Evolutionary conservation across 345 rosid species (phyloP), one percentile per base, ranked within the genome.

Genomic region (Rhizophora mangle): DNA sequence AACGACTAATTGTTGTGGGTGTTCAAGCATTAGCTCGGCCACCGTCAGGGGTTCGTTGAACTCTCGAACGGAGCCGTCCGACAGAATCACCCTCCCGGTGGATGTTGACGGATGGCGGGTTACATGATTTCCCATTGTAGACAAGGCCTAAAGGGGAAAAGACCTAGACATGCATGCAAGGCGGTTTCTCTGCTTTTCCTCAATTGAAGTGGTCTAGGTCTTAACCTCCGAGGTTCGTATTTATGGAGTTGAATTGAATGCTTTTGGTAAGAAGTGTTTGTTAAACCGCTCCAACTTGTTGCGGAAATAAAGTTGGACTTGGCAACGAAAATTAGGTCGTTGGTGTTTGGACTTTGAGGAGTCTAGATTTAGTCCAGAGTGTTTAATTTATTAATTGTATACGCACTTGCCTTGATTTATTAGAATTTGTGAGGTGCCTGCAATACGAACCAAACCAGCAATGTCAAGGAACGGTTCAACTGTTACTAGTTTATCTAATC

Each of bases 11-110:
- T 91, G 87, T 37, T 81, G 84, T 0, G 95, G 97, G 69, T 89
- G 77, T 10, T 89, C 97, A 8, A 91, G 64, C 95, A 91, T 91
- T 3, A 91, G 82, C 85, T 91, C 97, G 0, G 95, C 95, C n/a
- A 68, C 95, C 0, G 95, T 89, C 6, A 84, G 55, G 0, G 86
- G 75, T 24, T 73, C 76, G 59, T 74, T 83, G n/a, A 85, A 76
- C 65, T 71, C 86, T 19, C 72, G 82, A 29, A 91, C 85, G 4
- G 79, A 70, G 71, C 97, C 97, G 51, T 89, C 87, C 8, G 81
- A 75, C 43, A 91, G 76, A 21, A 91, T 78, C 51, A 91, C 91
- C 78, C 80, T 89, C 31, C 86, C 85, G 67, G 77, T 24, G 7
- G 68, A 66, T 0, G 57, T 74, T 4, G 78, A 70, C 29, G 82